Evolutionary conservation across 768 basidiomycete species (phyloP), one percentile per base, ranked within the genome.

Genomic region (Boletellus ananiceps): DNA sequence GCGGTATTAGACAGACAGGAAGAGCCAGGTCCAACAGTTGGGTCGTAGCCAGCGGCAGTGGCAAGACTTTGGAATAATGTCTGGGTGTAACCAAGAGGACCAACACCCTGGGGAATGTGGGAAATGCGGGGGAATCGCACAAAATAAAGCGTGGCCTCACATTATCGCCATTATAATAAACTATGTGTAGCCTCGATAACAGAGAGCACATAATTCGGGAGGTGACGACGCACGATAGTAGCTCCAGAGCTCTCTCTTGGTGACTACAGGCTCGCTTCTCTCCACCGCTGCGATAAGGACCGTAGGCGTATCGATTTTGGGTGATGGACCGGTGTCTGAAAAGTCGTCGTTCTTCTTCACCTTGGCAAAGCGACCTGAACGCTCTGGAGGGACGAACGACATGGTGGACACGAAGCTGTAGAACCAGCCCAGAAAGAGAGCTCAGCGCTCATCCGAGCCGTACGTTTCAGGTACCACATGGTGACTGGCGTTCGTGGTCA

Each of bases 111-210:
- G 5, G 25, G 32, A 25, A 27, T 18, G 16, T 21, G 25, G 40
- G 51, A 16, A 41, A 5, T 7, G 29, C 12, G 21, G 31, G n/a
- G 15, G 15, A 31, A 41, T 4, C 8, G 5, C 2, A 38, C n/a
- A 16, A 34, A 7, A 41, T 14, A 18, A 4, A 11, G 34, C 12
- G 19, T 37, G 13, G 15, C 4, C 75, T n/a, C 56, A 86, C 85
- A 65, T 87, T 88, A 54, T 88, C 81, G 45, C 87, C 88, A 50
- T 89, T 91, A 67, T 83, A 86, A 60, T 89, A 89, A 49, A 89
- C 88, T 90, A 46, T 40, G 18, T 29, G 2, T 1, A 14, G 6
- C 9, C 33, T 46, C 23, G 40, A 38, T 51, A 40, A 50, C 34
- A 9, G 19, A 12, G 15, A 8, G 29, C 31, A 19, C 29, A 42